Conservation (phyloP, 1,284 basidiomycete genomes). For the Ceratobasidium sp. region DNA sequence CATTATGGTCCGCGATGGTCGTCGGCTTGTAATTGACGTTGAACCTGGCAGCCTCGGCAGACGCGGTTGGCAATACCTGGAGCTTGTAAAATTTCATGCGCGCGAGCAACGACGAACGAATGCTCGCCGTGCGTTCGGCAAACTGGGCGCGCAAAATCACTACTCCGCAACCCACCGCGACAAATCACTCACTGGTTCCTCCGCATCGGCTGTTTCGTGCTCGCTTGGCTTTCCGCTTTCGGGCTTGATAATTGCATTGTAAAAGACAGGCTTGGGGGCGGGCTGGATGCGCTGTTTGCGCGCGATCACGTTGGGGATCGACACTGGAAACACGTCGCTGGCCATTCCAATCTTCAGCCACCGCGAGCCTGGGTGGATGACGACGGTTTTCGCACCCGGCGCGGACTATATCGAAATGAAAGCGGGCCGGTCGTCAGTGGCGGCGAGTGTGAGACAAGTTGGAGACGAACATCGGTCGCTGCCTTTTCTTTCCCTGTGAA, state of each 20-base stretch:
- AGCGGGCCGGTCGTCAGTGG: slow-evolving; percentile 59
- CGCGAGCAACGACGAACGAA: slow-evolving; percentile 43
- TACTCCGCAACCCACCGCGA: slow-evolving; percentile 18
- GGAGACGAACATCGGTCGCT: slow-evolving; percentile 15
- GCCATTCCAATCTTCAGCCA: slow-evolving; percentile 89
- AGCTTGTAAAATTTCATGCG: slow-evolving; percentile 48
- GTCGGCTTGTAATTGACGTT: slow-evolving; percentile 68
- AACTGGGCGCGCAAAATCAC: slow-evolving; percentile 26
- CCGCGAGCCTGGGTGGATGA: slow-evolving; percentile 94
- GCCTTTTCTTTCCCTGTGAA: slow-evolving; percentile 37
- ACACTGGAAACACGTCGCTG: slow-evolving; percentile 82
- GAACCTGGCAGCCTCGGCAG: slow-evolving; percentile 49
- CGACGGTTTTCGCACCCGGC: slow-evolving; percentile 66
- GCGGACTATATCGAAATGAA: slow-evolving; percentile 57
- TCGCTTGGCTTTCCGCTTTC: slow-evolving; percentile 31
- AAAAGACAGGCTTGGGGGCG: slow-evolving; percentile 1
- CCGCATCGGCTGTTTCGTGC: slow-evolving; percentile 32
- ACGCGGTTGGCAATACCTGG: slow-evolving; percentile 45
- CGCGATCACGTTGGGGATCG: slow-evolving; percentile 83
- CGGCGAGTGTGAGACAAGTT: slow-evolving; percentile 51
- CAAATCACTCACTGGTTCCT: slow-evolving; percentile 42
- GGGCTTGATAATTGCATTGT: slow-evolving; percentile 26
- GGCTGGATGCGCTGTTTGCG: slow-evolving; percentile 54
- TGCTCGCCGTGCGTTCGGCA: slow-evolving; percentile 40
- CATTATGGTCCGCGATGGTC: slow-evolving; percentile 82